phyloP scores from a whole-genome alignment of 192 early-diverging fungal species.

The Linnemannia schmuckeri region DNA sequence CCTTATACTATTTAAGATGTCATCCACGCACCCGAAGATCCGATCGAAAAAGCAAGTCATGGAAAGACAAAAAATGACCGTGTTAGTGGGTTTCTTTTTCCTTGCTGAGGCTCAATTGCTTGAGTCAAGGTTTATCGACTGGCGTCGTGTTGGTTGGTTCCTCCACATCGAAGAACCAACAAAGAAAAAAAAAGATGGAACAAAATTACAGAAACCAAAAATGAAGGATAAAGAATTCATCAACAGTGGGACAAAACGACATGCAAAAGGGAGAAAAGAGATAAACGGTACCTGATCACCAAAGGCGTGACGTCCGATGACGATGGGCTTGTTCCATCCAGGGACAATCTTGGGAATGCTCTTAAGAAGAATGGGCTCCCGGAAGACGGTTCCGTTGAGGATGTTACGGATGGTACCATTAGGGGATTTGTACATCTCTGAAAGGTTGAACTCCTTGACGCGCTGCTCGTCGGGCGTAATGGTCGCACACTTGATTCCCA shows the following conservation, averaged over 20 bases:
- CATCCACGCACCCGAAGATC: background rate
- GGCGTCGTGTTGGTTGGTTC: background rate
- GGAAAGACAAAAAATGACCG: background rate
- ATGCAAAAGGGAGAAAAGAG: background rate
- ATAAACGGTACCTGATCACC: conserved; percentile 83
- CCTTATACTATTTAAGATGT: conserved; percentile 78
- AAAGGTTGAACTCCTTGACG: conserved; percentile 94
- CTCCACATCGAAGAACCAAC: background rate
- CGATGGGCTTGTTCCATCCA: conserved; percentile 93
- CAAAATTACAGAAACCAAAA: background rate
- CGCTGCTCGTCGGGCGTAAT: conserved; percentile 98
- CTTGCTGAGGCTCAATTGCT: background rate
- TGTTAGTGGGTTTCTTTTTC: background rate
- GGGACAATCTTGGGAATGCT: conserved; percentile 94
- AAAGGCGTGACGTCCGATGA: conserved; percentile 97
- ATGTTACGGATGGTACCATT: conserved; percentile 98
- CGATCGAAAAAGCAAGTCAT: conserved; percentile 15
- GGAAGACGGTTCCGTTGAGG: conserved; percentile 96
- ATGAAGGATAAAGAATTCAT: background rate
- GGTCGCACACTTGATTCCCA: conserved; percentile 99
- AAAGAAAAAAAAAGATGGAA: background rate
- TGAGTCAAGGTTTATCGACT: background rate
- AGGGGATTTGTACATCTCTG: conserved; percentile 98
- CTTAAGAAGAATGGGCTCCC: conserved; percentile 95
- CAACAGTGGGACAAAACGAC: background rate